Evolutionary conservation across 345 rosid genomes (phyloP), one percentile per base, ranked within the genome.

Genomic region (Arabidopsis arenosa): DNA sequence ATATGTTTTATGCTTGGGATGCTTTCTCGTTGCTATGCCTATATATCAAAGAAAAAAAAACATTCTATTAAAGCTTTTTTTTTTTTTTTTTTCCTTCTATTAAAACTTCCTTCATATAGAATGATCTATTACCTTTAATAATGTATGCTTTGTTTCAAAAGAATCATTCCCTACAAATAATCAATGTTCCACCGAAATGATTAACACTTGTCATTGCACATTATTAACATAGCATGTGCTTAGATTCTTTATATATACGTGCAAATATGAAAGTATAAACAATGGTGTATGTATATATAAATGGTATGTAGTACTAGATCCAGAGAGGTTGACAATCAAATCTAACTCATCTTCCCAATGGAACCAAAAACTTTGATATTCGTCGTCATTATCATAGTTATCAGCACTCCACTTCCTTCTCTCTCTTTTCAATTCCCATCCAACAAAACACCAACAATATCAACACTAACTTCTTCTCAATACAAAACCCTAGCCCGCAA

Each of bases 101-200:
- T n/a, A n/a, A n/a, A n/a, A n/a, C n/a, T n/a, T n/a, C 32, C 32
- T 28, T 28, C 30, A 28, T 28, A 28, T 3, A 28, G 3, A 28
- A 28, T 28, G 32, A 28, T 28, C 32, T 28, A 28, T 28, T 28
- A 28, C 4, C 4, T 28, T 28, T 4, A 28, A 28, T 28, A 28
- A 28, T 28, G 32, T 28, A 28, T 41, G 44, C 39, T 63, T 73
- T 32, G 51, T 10, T 45, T 35, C 11, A 35, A 58, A 28, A 67
- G 45, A 68, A 68, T 51, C 6, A 68, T 60, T 75, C 79, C 71
- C 43, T 21, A 41, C 7, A 52, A 14, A 51, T 51, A 67, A 60
- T 76, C 75, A 76, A 13, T 69, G 26, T 62, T 69, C 70, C 65
- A 76, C 80, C 80, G 65, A 62, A 62, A 70, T 76, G 70, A 76